These are phyloP conservation scores for Solanum sejunctum DNA, from an alignment of 257 asterid genomes.

Conservation along the genomic window DNA sequence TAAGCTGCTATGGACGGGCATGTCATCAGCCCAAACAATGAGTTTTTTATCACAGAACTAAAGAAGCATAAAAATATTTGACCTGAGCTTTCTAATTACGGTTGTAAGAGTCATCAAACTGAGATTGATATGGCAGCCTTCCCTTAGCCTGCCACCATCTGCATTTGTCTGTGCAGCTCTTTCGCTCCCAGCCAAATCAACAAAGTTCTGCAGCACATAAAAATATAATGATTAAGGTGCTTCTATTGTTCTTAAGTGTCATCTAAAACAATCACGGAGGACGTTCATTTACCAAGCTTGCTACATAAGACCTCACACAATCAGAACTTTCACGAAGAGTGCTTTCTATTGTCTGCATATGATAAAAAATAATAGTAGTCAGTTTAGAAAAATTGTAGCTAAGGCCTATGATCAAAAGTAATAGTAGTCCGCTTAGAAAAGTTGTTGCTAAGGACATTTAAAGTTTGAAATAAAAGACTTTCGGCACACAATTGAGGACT, in stretches of 20 bases:
- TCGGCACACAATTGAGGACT: not conserved
- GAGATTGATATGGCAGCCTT: slow-evolving; percentile 95
- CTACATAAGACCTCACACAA: slow-evolving; percentile 83
- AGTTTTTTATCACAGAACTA: not conserved
- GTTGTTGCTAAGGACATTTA: not conserved
- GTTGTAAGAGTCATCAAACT: slow-evolving; percentile 96
- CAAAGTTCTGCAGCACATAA: slow-evolving; percentile 57
- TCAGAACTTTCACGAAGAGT: slow-evolving; percentile 83
- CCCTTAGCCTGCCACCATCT: slow-evolving; percentile 88
- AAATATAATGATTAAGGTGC: not conserved
- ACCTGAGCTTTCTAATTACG: slow-evolving; percentile 92
- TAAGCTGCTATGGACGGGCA: not conserved
- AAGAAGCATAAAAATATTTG: not conserved
- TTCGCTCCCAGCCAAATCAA: slow-evolving; percentile 95
- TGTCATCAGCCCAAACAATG: not conserved
- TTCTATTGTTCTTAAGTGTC: not conserved
- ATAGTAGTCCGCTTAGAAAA: not conserved
- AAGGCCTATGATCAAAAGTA: not conserved
- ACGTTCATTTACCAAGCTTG: slow-evolving; percentile 63
- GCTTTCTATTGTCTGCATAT: slow-evolving; percentile 78
- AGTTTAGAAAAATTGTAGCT: not conserved
- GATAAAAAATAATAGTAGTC: slow-evolving; percentile 10
- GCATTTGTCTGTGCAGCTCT: slow-evolving; percentile 91
- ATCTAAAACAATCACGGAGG: not conserved
- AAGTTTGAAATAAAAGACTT: not conserved